phyloP scores from a whole-genome alignment of 345 rosid genomes.

The Bruguiera sexangula region DNA sequence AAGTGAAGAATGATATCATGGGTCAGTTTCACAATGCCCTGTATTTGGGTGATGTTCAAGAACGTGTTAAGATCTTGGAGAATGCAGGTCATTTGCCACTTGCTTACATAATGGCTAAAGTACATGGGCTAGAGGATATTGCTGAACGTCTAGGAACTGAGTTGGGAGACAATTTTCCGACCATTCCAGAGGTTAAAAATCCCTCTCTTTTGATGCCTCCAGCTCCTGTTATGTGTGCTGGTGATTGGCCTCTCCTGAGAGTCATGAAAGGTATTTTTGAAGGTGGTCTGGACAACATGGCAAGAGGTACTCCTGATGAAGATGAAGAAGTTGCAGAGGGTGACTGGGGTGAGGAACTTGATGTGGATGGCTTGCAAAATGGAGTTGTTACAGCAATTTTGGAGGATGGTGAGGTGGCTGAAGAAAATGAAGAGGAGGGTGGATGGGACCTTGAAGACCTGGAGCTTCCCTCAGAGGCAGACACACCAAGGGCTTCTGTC shows the following conservation, averaged over 20 bases:
- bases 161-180: constrained; percentile 69
- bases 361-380: constrained; percentile 58
- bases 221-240: constrained; percentile 63
- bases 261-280: constrained; percentile 92
- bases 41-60: constrained; percentile 82
- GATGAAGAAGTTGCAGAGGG: constrained; percentile 73
- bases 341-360: constrained; percentile 87
- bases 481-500: constrained; percentile 61
- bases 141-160: constrained; percentile 70
- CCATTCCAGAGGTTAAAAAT: constrained; percentile 62
- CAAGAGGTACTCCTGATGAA: constrained; percentile 54
- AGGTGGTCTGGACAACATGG: constrained; percentile 68
- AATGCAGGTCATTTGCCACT: constrained; percentile 87
- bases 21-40: constrained; percentile 95
- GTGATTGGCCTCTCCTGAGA: constrained; percentile 97
- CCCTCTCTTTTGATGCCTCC: constrained; percentile 84
- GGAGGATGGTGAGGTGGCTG: constrained; percentile 64
- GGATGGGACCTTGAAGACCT: constrained; percentile 96
- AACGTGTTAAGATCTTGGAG: constrained; percentile 86
- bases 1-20: constrained; percentile 89
- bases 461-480: constrained; percentile 84
- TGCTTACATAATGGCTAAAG: constrained; percentile 75
- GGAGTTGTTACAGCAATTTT: constrained; percentile 53
- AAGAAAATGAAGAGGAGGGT: constrained; percentile 65
- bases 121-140: constrained; percentile 70